phyloP scores from a whole-genome alignment of 352 stramenopile genomes.

The Phytophthora pinifolia region DNA sequence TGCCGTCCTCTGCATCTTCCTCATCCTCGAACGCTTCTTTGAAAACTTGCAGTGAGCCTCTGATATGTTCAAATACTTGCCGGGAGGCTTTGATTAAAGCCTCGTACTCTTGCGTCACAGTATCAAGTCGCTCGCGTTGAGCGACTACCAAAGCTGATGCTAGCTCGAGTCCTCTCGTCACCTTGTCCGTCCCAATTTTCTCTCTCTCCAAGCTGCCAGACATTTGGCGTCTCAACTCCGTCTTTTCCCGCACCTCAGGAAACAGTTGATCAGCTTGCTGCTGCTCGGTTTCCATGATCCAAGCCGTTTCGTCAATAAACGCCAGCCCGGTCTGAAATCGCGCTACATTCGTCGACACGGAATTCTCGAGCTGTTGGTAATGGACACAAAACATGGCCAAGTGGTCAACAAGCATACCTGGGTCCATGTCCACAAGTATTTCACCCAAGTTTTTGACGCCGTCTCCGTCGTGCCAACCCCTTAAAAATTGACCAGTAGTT shows the following conservation, averaged over 20 bases:
- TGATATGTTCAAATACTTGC: conserved; percentile 29
- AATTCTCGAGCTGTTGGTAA: conserved; percentile 29
- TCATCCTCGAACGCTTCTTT: conserved; percentile 34
- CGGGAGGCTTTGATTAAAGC: conserved; percentile 44
- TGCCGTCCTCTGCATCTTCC: conserved; percentile 1
- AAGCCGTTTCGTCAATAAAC: conserved; percentile 57
- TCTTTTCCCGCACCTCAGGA: conserved; percentile 51
- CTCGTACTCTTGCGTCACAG: conserved; percentile 56
- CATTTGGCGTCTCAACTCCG: conserved; percentile 48
- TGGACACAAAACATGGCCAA: conserved; percentile 43
- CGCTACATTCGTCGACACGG: conserved; percentile 31
- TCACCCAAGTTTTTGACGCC: background rate
- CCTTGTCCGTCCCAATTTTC: conserved; percentile 48
- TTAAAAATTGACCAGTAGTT: conserved; percentile 24
- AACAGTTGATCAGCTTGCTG: conserved; percentile 48
- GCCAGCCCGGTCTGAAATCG: conserved; percentile 41
- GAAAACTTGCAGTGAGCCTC: conserved; percentile 29
- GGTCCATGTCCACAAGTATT: conserved; percentile 27
- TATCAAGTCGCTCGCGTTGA: conserved; percentile 40
- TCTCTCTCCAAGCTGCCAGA: conserved; percentile 66
- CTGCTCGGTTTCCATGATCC: conserved; percentile 50
- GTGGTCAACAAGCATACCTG: conserved; percentile 60
- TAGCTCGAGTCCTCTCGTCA: conserved; percentile 47
- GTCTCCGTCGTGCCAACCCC: background rate
- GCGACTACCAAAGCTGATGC: conserved; percentile 36